These are phyloP conservation scores for Pleurostoma richardsiae DNA, from an alignment of 2,329 filamentous ascomycete species.

Conservation along the genomic window DNA sequence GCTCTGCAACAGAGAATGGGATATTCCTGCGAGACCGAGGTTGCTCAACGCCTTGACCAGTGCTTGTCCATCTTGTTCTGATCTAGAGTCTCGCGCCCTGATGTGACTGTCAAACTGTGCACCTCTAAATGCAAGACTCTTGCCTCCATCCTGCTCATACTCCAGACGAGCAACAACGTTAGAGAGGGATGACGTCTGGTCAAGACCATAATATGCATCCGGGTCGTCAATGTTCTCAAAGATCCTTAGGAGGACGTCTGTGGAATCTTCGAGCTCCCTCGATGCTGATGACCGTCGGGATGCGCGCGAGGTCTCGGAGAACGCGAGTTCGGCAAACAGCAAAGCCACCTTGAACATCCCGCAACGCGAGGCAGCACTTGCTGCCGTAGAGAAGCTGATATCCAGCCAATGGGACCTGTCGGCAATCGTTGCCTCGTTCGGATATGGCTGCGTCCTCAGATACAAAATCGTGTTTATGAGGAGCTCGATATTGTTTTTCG, in stretches of 20 bases:
- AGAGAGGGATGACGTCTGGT: constrained; percentile 69
- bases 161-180: constrained; percentile 79
- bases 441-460: constrained; percentile 73
- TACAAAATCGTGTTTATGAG: constrained; percentile 80
- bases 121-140: constrained; percentile 84
- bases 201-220: constrained; percentile 90
- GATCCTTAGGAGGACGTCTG: constrained; percentile 70
- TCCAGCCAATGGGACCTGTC: constrained; percentile 84
- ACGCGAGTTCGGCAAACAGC: constrained; percentile 71
- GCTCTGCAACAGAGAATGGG: constrained; percentile 69
- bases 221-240: constrained; percentile 94
- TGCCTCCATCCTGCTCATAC: constrained; percentile 82
- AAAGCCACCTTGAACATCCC: constrained; percentile 85
- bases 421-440: constrained; percentile 70
- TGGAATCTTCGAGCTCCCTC: constrained; percentile 44
- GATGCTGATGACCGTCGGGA: constrained; percentile 63
- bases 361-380: constrained; percentile 69
- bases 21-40: constrained; percentile 80
- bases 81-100: constrained; percentile 50
- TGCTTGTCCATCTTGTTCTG: constrained; percentile 57
- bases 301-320: constrained; percentile 48
- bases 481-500: constrained; percentile 61
- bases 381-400: constrained; percentile 66
- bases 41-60: constrained; percentile 73
- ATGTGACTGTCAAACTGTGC: constrained; percentile 87